Evolutionary conservation across 805 yeast genomes (phyloP), one percentile per base, ranked within the genome.

Genomic region (Sungouiozyma ichnusensis): DNA sequence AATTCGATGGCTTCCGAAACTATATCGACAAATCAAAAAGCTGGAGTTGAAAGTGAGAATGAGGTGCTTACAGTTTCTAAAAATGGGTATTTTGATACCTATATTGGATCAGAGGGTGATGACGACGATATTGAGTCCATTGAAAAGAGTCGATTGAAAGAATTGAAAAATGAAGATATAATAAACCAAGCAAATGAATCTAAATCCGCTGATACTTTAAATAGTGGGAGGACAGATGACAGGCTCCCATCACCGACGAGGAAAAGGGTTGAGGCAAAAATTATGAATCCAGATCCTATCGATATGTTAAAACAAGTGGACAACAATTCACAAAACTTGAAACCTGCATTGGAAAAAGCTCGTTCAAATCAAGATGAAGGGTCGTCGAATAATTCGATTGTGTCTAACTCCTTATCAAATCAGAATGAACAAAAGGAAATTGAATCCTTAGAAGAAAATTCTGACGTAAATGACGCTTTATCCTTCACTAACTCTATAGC

Each of bases 51-150:
- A n/a, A 45, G 45, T 3, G 45, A 48, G 14, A 51, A 45, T 2
- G 53, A 48, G 4, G 55, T 48, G 15, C 41, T 44, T n/a, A 36
- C 40, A n/a, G 55, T 51, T 11, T 47, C 57, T 3, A 46, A 48
- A 46, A 45, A 37, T n/a, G 57, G 58, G 5, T 54, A 53, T 37
- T 53, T 54, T 37, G 42, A 54, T 33, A 43, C 35, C 15, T 42
- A 44, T 27, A 42, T 53, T 6, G 33, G 36, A 13, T 17, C 37
- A 3, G 24, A 16, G 20, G 17, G 17, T 16, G 40, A 34, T 33
- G 41, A 37, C 17, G 31, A 44, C 24, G 40, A 33, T 13, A 38
- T 36, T 27, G 46, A 34, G 13, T 38, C 35, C 27, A 37, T 27
- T 3, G 40, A n/a, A n/a, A n/a, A n/a, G 29, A 24, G 29, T 24